Evolutionary conservation across 108 stramenopile species (phyloP).

Genomic region (Bacterosira constricta): DNA sequence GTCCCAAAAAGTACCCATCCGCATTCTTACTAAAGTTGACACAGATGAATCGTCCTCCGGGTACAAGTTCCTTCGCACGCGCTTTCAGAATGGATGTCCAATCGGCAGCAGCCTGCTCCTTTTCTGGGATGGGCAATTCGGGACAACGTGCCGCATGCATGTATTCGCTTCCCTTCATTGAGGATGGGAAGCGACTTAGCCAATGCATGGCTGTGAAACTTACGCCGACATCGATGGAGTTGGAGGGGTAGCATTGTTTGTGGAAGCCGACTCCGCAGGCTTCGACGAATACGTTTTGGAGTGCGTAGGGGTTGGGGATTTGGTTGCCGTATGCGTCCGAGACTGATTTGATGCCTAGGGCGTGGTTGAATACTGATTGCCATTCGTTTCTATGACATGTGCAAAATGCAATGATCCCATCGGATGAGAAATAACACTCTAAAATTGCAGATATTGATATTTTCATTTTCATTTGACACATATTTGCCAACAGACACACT

Average conservation of each 20-base stretch:
- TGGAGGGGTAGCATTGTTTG: conserved; percentile 48
- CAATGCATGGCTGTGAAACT: conserved; percentile 64
- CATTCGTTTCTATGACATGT: conserved; percentile 53
- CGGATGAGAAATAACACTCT: no score
- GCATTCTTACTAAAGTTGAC: conserved; percentile 56
- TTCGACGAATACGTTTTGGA: conserved; percentile 35
- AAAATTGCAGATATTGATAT: no score
- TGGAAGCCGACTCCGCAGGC: conserved; percentile 55
- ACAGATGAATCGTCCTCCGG: conserved; percentile 41
- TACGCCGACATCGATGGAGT: conserved; percentile 49
- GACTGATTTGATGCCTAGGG: conserved; percentile 39
- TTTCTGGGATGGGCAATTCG: conserved; percentile 20
- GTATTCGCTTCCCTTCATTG: conserved; percentile 13
- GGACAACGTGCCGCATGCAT: conserved; percentile 46
- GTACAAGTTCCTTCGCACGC: conserved; percentile 43
- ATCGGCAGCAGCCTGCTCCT: conserved; percentile 47
- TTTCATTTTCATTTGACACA: no score
- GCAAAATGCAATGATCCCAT: not conserved
- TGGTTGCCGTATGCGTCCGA: conserved; percentile 36
- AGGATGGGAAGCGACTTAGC: conserved; percentile 35
- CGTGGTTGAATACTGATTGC: conserved; percentile 56
- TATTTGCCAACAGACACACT: no score
- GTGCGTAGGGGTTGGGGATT: conserved; percentile 24
- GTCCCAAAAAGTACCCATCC: conserved; percentile 57
- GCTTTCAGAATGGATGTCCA: conserved; percentile 49